phyloP scores from a whole-genome alignment of 2,329 filamentous ascomycete genomes.

The Penicillium sp. region DNA sequence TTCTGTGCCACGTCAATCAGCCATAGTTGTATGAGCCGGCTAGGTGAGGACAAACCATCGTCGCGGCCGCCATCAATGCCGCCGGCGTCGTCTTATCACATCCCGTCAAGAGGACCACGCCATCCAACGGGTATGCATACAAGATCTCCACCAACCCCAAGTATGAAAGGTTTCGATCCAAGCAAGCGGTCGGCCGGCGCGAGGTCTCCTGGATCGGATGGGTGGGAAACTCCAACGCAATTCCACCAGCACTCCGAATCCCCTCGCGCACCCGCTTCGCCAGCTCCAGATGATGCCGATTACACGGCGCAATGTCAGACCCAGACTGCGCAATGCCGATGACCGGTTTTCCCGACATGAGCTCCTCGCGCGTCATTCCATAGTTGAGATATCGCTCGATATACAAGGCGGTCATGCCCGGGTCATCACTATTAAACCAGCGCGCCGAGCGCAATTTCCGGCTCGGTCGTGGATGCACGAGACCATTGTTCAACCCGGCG shows the following conservation, averaged over 20 bases:
- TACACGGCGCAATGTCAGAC: constrained; percentile 48
- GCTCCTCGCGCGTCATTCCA: constrained; percentile 46
- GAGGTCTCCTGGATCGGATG: constrained; percentile 50
- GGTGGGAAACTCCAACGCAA: constrained; percentile 49
- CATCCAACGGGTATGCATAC: constrained; percentile 47
- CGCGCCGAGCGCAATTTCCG: constrained; percentile 38
- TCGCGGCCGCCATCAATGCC: constrained; percentile 49
- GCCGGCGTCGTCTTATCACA: constrained; percentile 52
- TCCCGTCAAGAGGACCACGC: constrained; percentile 48
- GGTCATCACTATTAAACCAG: constrained; percentile 44
- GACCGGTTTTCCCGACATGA: constrained; percentile 47
- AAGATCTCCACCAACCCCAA: constrained; percentile 47
- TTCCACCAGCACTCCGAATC: constrained; percentile 46
- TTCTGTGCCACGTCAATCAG: too few relatives aligned
- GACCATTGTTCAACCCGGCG: neutral
- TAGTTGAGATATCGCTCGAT: constrained; percentile 50
- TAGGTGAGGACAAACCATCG: too few relatives aligned
- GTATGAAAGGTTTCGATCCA: constrained; percentile 49
- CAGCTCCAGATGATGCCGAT: constrained; percentile 47
- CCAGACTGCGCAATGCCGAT: constrained; percentile 51
- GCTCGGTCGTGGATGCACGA: constrained; percentile 3
- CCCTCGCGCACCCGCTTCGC: constrained; percentile 49
- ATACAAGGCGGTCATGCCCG: constrained; percentile 45
- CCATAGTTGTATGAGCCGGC: too few relatives aligned
- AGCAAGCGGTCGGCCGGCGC: constrained; percentile 45